A percentile compares a stretch with the other conserved stretches of the same genome.
Conservation (phyloP, 495 filamentous ascomycete species). For the Elaphomyces granulatus region DNA sequence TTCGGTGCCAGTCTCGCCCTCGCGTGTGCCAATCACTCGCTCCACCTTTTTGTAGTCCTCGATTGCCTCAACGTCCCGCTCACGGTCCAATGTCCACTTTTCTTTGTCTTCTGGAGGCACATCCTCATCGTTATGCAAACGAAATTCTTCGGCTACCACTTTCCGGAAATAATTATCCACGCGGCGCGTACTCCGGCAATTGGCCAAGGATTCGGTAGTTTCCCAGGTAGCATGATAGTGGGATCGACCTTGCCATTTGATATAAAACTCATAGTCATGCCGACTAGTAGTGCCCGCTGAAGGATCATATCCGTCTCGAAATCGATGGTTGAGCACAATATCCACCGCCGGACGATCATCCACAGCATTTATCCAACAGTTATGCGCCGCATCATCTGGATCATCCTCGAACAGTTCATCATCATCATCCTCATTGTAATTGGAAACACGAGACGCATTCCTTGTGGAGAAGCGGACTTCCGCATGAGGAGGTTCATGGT, state of each 20-base stretch:
- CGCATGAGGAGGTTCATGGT: conserved; percentile 42
- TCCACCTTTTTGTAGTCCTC: conserved; percentile 82
- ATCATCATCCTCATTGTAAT: conserved; percentile 78
- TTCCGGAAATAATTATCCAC: conserved; percentile 91
- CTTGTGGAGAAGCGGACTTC: conserved; percentile 86
- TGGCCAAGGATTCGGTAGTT: conserved; percentile 49
- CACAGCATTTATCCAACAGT: conserved; percentile 47
- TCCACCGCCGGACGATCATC: conserved; percentile 74
- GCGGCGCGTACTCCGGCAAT: conserved; percentile 62
- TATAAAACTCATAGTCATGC: conserved; percentile 81
- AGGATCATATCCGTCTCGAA: conserved; percentile 52
- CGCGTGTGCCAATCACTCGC: conserved; percentile 68
- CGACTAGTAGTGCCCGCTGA: conserved; percentile 13
- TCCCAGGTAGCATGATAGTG: conserved; percentile 96
- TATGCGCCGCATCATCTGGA: conserved; percentile 36
- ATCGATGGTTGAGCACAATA: conserved; percentile 69
- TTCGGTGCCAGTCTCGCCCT: conserved; percentile 60
- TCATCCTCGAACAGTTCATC: conserved; percentile 64
- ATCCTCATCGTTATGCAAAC: conserved; percentile 51
- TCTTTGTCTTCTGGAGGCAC: conserved; percentile 76
- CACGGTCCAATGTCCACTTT: conserved; percentile 78
- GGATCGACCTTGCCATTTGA: conserved; percentile 95
- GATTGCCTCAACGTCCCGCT: conserved; percentile 68
- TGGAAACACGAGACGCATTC: conserved; percentile 70
- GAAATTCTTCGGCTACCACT: conserved; percentile 57